Conservation (phyloP, 2,329 filamentous ascomycete genomes). For the Hyphodiscus sp. region DNA sequence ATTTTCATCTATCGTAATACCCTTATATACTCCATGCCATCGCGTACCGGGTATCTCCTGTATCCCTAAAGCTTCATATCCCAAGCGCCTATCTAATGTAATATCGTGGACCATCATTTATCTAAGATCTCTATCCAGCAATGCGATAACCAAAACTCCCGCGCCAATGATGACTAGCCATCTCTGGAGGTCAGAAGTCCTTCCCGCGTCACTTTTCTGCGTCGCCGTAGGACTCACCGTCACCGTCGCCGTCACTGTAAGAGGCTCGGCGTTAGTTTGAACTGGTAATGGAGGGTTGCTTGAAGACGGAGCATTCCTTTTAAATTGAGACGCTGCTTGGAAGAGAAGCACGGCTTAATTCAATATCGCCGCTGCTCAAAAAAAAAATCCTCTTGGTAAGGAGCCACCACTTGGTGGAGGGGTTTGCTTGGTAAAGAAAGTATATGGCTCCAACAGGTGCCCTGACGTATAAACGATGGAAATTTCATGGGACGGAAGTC, state of each 20-base stretch:
- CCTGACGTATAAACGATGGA: not conserved
- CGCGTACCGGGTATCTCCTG: not conserved
- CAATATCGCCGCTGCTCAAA: too few relatives aligned
- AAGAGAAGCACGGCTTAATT: too few relatives aligned
- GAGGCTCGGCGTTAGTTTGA: not conserved
- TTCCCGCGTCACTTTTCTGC: not conserved
- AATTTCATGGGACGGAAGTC: not conserved
- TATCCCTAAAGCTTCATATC: not conserved
- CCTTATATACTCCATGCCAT: not conserved
- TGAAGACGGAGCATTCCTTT: not conserved
- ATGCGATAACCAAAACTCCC: not conserved
- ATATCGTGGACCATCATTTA: not conserved
- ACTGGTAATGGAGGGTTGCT: not conserved
- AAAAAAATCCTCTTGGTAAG: too few relatives aligned
- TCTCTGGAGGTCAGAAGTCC: not conserved
- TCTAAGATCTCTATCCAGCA: not conserved
- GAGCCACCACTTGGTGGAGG: not conserved
- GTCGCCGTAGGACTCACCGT: not conserved
- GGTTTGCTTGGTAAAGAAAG: not conserved
- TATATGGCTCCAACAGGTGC: not conserved
- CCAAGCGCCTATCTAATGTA: not conserved
- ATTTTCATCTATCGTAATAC: too few relatives aligned
- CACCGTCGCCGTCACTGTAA: not conserved
- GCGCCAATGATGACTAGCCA: not conserved
- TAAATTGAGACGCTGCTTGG: too few relatives aligned